Evolutionary conservation across 257 asterid species (phyloP).

Genomic region (Asclepias syriaca): DNA sequence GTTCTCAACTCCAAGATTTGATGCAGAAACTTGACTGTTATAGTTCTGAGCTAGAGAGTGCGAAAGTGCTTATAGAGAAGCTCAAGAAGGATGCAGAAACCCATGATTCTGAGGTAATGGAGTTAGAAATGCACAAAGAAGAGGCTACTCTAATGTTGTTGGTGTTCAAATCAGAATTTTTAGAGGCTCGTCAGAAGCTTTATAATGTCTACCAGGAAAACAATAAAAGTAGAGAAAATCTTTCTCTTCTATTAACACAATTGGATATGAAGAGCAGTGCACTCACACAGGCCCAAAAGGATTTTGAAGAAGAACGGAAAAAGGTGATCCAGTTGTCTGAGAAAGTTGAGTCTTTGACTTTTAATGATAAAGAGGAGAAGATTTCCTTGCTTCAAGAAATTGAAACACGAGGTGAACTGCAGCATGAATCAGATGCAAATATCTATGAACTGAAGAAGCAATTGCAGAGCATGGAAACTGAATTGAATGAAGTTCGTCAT

Average conservation of each 20-base stretch:
- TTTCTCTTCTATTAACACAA: conserved; percentile 33
- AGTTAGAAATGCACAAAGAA: conserved; percentile 57
- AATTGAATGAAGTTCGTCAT: conserved; percentile 40
- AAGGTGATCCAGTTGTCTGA: conserved; percentile 39
- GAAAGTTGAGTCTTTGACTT: conserved; percentile 32
- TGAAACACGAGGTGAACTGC: conserved; percentile 37
- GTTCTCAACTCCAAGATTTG: conserved; percentile 41
- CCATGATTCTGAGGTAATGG: conserved; percentile 44
- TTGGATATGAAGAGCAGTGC: conserved; percentile 52
- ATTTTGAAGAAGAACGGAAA: conserved; percentile 54
- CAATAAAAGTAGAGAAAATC: conserved; percentile 26
- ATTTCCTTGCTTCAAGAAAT: conserved; percentile 50
- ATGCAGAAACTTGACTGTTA: conserved; percentile 39
- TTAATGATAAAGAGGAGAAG: conserved; percentile 41
- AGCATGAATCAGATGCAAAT: conserved; percentile 36
- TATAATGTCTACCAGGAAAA: conserved; percentile 29
- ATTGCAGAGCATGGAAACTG: conserved; percentile 33
- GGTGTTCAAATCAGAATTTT: conserved; percentile 57
- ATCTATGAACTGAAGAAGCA: conserved; percentile 41
- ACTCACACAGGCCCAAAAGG: conserved; percentile 38
- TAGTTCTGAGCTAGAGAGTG: conserved; percentile 39
- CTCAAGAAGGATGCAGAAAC: conserved; percentile 55
- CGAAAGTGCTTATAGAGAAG: conserved; percentile 40
- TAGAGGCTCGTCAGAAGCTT: conserved; percentile 46
- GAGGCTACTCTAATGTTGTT: conserved; percentile 52